A percentile compares a stretch with the other conserved stretches of the same genome.
Conservation (phyloP, 345 rosid species). For the Brassica nigra region DNA sequence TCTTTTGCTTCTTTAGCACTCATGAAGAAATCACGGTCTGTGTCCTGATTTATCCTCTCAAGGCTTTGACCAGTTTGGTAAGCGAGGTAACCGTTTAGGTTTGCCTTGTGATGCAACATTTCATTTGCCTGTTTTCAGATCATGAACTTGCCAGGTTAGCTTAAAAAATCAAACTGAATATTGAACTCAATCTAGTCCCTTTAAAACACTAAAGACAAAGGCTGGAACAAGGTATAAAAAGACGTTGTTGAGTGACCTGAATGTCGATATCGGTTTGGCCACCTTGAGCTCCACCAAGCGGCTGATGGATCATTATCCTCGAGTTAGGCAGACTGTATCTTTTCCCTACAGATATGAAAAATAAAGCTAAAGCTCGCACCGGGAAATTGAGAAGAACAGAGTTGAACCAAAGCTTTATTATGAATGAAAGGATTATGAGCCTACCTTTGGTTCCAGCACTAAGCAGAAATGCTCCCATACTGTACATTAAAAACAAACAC, state of each 20-base stretch:
- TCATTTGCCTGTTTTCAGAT: slow-evolving; percentile 69
- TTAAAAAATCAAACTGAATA: not conserved
- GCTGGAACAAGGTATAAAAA: not conserved
- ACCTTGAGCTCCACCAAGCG: slow-evolving; percentile 98
- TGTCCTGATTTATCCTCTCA: slow-evolving; percentile 78
- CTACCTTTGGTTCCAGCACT: slow-evolving; percentile 97
- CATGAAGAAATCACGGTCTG: slow-evolving; percentile 98
- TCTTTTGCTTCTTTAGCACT: slow-evolving; percentile 91
- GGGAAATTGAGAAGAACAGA: not conserved
- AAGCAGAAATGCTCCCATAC: slow-evolving; percentile 97
- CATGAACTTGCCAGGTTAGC: slow-evolving; percentile 14
- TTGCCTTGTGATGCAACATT: slow-evolving; percentile 94
- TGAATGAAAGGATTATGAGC: slow-evolving; percentile 12
- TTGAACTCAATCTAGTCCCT: not conserved
- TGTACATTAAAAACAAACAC: slow-evolving; percentile 35
- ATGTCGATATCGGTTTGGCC: slow-evolving; percentile 81
- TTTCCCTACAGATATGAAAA: slow-evolving; percentile 57
- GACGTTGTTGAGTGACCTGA: slow-evolving; percentile 55
- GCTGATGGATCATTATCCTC: slow-evolving; percentile 99
- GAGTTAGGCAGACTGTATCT: slow-evolving; percentile 94
- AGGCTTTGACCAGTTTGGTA: slow-evolving; percentile 92
- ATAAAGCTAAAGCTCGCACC: slow-evolving; percentile 12
- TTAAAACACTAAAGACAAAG: not conserved
- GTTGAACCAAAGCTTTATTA: not conserved
- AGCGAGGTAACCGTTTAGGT: slow-evolving; percentile 80